Evolutionary conservation across 2,329 filamentous ascomycete species (phyloP), one percentile per base, ranked within the genome.

Genomic region (Daldinia sp.): DNA sequence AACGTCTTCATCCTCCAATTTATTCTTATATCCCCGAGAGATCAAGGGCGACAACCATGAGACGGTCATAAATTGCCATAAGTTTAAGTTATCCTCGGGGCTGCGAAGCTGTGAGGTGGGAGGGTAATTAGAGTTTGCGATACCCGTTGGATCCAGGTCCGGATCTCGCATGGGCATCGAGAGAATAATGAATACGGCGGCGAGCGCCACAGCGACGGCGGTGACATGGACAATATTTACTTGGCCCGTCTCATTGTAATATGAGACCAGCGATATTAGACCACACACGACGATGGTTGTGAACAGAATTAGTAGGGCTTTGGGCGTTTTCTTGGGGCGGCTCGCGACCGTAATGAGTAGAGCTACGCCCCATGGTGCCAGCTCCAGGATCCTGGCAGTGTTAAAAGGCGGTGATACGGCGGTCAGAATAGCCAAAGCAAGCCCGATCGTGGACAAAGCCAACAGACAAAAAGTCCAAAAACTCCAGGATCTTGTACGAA

Each of bases 61-160:
- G 30, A 97, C 91, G 5, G 88, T 90, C 87, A 95, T 92, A 80
- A 93, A 97, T 72, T 94, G 92, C 87, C 93, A 94, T 0, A 94
- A 82, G 0, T 86, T 92, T 26, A 97, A 78, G 70, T 92, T 89
- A 73, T 97, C 94, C 78, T 97, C 94, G 0, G 94, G 85, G 41
- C 86, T 89, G 61, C 93, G 90, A n/a, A 92, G 81, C 1, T 84
- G 79, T 2, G 81, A 83, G 0, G 85, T 89, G 0, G 92, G 88
- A 4, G 79, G 70, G 18, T 83, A 81, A 60, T 86, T 88, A 1
- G 88, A 83, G 15, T 81, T 79, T 58, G 89, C 89, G 63, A 94
- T 93, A 0, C 85, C 86, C 7, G 85, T 78, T 3, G 77, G 81
- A 20, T 85, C 81, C 3, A 90, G 76, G 0, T 76, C 76, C 0